Evolutionary conservation across 768 basidiomycete species (phyloP), one percentile per base, ranked within the genome.

Genomic region (Boletus speciosus): DNA sequence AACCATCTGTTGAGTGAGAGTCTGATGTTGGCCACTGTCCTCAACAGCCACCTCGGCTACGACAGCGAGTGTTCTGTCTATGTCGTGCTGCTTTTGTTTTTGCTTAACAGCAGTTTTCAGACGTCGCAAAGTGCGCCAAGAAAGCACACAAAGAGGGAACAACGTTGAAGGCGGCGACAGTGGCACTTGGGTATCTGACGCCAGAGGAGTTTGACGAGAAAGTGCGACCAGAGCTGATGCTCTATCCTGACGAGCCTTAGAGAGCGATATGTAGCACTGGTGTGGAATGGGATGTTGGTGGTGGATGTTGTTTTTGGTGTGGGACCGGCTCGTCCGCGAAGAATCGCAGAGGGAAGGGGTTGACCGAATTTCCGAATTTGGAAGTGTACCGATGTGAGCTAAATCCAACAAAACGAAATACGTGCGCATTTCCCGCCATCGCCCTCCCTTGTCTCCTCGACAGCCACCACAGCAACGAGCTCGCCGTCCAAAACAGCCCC

Each of bases 141-240:
- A 98, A 98, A 73, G 97, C 97, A n/a, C 97, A 98, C 80, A 93
- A 89, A 71, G 94, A 99, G 74, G 97, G 97, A 27, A 90, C 86
- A 46, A 98, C 97, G 55, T 68, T 98, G 71, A 98, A 96, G 78
- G 89, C 93, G 74, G 93, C 97, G 39, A 93, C 94, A 11, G 86
- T 98, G 43, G 72, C 84, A 19, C 81, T 98, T 35, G 93, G 92
- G 46, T 86, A 90, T 72, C 71, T 98, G 64, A 88, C 88, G 1
- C 77, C 84, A 0, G 92, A 96, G 68, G 93, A 95, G 71, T 99
- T 98, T 73, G 95, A 98, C 73, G 78, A 82, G 69, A 93, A 93
- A 76, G 97, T 94, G 56, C 83, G 90, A 53, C 92, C 91, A 37
- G 93, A 96, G 74, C 68, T 93, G 71, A 96, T 96, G 93, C 66